Evolutionary conservation across 495 filamentous ascomycete species (phyloP).

Genomic region (Penicillium ucsense): DNA sequence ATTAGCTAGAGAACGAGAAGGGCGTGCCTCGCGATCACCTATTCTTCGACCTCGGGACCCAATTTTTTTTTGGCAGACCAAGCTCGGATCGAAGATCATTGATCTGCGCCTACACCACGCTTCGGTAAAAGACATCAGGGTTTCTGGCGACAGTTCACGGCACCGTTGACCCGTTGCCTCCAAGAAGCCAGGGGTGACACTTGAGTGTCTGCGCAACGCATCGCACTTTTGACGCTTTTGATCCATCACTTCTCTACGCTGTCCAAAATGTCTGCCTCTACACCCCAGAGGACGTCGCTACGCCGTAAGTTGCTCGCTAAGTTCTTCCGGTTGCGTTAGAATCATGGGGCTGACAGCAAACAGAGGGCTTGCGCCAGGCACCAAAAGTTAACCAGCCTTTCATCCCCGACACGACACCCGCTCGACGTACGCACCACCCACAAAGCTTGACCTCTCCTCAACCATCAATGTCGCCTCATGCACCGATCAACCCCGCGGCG

Average conservation of each 20-base stretch:
- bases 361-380: constrained; percentile 39
- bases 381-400: constrained; percentile 40
- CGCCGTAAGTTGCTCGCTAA: constrained; percentile 12
- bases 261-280: constrained; percentile 17
- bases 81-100: neutral
- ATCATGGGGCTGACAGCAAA: constrained; percentile 7
- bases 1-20: no score
- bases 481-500: constrained; percentile 21
- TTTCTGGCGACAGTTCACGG: no score
- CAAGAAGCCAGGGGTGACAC: no score
- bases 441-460: constrained; percentile 27
- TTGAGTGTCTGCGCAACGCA: no score
- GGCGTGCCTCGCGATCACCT: no score
- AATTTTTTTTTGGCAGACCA: no score
- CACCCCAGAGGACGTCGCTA: constrained; percentile 18
- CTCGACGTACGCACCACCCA: constrained; percentile 26
- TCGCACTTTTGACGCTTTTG: neutral
- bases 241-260: neutral
- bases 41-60: no score
- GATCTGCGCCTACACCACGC: neutral
- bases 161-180: no score
- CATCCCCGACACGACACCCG: constrained; percentile 34
- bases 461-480: constrained; percentile 15
- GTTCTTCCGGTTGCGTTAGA: neutral
- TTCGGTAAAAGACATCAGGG: no score